Conservation (phyloP, 2,329 filamentous ascomycete species). For the Venturiaceae sp. region DNA sequence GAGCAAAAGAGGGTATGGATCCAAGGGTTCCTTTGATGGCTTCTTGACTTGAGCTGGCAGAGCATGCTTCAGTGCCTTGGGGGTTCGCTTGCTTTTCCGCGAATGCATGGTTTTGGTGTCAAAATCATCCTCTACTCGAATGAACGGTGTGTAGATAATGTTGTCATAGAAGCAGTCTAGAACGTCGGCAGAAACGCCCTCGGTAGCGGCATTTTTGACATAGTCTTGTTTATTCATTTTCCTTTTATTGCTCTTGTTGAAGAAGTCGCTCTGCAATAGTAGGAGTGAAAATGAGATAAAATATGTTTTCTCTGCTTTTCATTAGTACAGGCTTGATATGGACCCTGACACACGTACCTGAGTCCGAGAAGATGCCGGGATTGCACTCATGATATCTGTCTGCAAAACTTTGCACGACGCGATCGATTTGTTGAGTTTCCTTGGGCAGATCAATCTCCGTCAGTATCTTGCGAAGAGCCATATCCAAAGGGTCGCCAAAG, state of each 20-base stretch:
- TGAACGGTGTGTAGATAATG: conserved; percentile 95
- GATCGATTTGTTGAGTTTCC: conserved; percentile 96
- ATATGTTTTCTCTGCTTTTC: conserved; percentile 70
- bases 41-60: conserved; percentile 53
- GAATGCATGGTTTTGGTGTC: conserved; percentile 65
- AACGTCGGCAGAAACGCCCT: conserved; percentile 92
- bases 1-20: conserved; percentile 89
- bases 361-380: conserved; percentile 81
- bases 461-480: conserved; percentile 88
- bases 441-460: conserved; percentile 96
- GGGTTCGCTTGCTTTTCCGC: conserved; percentile 60
- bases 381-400: conserved; percentile 98
- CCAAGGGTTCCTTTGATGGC: conserved; percentile 71
- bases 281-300: conserved; percentile 95
- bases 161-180: conserved; percentile 98
- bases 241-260: conserved; percentile 99
- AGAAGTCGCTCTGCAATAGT: conserved; percentile 95
- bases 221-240: conserved; percentile 98
- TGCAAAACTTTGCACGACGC: conserved; percentile 86
- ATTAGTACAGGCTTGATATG: conserved; percentile 8
- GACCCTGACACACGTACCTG: conserved; percentile 35
- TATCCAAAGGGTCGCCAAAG: conserved; percentile 95
- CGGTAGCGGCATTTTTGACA: conserved; percentile 84
- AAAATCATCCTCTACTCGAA: conserved; percentile 88
- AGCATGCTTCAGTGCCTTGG: conserved; percentile 41